A percentile compares a stretch with the other conserved stretches of the same genome.
Evolutionary conservation across 441 rosid genomes (phyloP).

Genomic region (Biscutella laevigata): DNA sequence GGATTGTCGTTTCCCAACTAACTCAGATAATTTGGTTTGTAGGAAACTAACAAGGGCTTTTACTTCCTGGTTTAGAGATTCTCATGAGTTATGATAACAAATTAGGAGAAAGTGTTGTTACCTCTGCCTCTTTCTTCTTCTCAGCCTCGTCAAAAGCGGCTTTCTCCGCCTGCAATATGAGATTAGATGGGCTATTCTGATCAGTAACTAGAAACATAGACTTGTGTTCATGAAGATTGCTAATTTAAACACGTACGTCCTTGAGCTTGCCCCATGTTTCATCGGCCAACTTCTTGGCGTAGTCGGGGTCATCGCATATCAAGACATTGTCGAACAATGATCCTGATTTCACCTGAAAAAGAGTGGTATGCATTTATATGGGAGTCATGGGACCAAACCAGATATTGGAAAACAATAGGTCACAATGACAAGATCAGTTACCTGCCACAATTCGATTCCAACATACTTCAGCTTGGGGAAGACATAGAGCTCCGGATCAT

Average conservation of each 20-base stretch:
- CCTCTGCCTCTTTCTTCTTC: constrained; percentile 78
- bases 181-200: constrained; percentile 3
- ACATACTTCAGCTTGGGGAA: constrained; percentile 79
- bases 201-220: constrained; percentile 3
- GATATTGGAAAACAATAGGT: not conserved
- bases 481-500: constrained; percentile 78
- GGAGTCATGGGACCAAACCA: not conserved
- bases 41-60: too few species aligned
- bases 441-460: constrained; percentile 97
- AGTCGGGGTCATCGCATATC: constrained; percentile 64
- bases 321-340: constrained; percentile 82
- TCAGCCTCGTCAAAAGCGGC: constrained; percentile 88
- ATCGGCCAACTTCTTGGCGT: constrained; percentile 72
- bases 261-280: constrained; percentile 93
- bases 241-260: constrained; percentile 46
- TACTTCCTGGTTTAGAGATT: not conserved
- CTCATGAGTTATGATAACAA: not conserved
- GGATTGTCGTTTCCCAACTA: not conserved
- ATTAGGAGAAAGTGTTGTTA: constrained; percentile 3
- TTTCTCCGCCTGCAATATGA: constrained; percentile 65
- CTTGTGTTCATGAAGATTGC: not conserved
- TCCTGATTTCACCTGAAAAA: constrained; percentile 77
- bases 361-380: not conserved
- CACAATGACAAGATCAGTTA: constrained; percentile 18
- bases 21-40: not conserved